Base-by-base conservation (phyloP, 2,329 filamentous ascomycete genomes). In the Hypoxylon rubiginosum region DNA sequence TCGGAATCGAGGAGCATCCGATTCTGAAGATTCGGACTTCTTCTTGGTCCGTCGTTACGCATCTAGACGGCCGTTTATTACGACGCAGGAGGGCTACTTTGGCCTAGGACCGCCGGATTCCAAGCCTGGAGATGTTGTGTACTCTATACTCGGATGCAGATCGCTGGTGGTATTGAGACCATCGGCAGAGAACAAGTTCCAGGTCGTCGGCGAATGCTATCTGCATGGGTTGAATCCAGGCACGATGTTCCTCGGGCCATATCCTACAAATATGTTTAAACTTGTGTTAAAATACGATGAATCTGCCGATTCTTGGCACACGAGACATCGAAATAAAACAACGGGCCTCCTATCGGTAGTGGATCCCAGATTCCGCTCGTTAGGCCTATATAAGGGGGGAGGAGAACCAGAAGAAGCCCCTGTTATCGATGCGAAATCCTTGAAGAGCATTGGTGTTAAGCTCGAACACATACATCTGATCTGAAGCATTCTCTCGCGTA, bases 391-490 rank as follows among this genome's bases (percentile, higher is more conserved):
- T 8, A 39, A 39, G 36, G 9, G 3, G 15, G 13, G 3, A n/a
- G 36, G n/a, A n/a, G 36, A 39, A 39, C 36, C 36, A 3, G 36
- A 39, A 2, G n/a, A 39, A 39, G 7, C n/a, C 8, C 36, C 36
- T 39, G 36, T 17, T 39, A 39, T 39, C 9, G 13, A 39, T 39
- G 36, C 36, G 13, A 7, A 39, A 39, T 39, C 4, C 13, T 39
- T 39, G 36, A 39, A 4, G 13, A 46, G 15, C n/a, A 5, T 5
- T 9, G 36, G 36, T 39, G 15, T 39, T 39, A 39, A 17, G 8
- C 36, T 39, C 32, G 11, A 53, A 41, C 36, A 39, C 50, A 39
- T 53, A 53, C 1, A 51, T n/a, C 26, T 50, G 19, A 7, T 39
- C 7, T 39, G 36, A 39, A 11, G n/a, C n/a, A n/a, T 34, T 34